Conservation (phyloP, 1,139 yeast species). For the Hyphopichia burtonii region DNA sequence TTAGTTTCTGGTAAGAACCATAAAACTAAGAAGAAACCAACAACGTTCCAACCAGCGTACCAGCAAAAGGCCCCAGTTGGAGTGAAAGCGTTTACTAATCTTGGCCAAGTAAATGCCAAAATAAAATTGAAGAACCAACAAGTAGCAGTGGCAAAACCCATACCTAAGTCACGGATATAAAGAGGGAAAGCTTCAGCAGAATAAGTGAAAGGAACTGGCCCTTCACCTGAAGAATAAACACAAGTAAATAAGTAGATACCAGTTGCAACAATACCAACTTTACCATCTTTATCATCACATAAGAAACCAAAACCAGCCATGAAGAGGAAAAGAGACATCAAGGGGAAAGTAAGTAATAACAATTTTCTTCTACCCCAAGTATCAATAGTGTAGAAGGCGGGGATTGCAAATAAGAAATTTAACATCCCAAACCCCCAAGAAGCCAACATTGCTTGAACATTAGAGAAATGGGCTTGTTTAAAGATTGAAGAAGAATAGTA, state of each 20-base stretch:
- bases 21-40: slow-evolving; percentile 68
- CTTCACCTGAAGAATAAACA: slow-evolving; percentile 83
- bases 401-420: slow-evolving; percentile 78
- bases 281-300: slow-evolving; percentile 50
- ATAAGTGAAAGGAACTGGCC: slow-evolving; percentile 89
- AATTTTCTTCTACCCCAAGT: slow-evolving; percentile 73
- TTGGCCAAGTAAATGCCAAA: slow-evolving; percentile 82
- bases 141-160: slow-evolving; percentile 82
- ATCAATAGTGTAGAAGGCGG: slow-evolving; percentile 83
- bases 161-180: slow-evolving; percentile 81
- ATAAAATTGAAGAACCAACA: slow-evolving; percentile 86
- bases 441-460: slow-evolving; percentile 64
- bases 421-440: slow-evolving; percentile 87
- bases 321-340: slow-evolving; percentile 65
- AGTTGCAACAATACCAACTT: slow-evolving; percentile 62
- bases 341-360: slow-evolving; percentile 71
- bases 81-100: slow-evolving; percentile 61
- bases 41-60: slow-evolving; percentile 84
- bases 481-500: slow-evolving; percentile 77
- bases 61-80: slow-evolving; percentile 87
- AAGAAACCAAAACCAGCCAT: slow-evolving; percentile 78
- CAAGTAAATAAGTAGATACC: slow-evolving; percentile 75
- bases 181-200: slow-evolving; percentile 86
- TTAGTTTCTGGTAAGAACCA: slow-evolving; percentile 72
- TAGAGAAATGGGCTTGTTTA: slow-evolving; percentile 61